These are phyloP conservation scores for Wilhelminamyces savonicus DNA, from an alignment of 805 yeast genomes.

Conservation along the genomic window DNA sequence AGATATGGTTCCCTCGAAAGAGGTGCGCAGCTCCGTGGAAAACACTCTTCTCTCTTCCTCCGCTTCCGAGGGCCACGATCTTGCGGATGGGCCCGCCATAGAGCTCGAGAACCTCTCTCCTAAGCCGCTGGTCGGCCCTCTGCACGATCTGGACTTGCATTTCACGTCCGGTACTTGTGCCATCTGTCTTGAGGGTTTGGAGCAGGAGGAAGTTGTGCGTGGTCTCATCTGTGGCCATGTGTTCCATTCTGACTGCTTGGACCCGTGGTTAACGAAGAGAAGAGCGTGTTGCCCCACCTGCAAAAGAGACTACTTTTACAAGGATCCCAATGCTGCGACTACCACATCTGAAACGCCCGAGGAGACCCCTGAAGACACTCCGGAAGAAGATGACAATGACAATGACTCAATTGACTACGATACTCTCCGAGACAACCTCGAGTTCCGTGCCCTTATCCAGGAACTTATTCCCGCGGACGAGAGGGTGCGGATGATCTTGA, in stretches of 20 bases:
- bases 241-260: constrained; percentile 72
- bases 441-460: constrained; percentile 29
- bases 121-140: too few species aligned
- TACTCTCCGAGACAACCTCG: constrained; percentile 30
- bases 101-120: too few species aligned
- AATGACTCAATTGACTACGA: constrained; percentile 20
- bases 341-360: background rate
- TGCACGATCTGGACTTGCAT: too few species aligned
- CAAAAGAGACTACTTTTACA: constrained; percentile 57
- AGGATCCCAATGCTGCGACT: constrained; percentile 13
- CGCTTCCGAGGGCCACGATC: too few species aligned
- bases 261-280: constrained; percentile 73
- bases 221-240: constrained; percentile 80
- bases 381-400: constrained; percentile 6
- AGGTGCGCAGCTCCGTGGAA: too few species aligned
- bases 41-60: too few species aligned
- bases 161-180: constrained; percentile 71
- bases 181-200: constrained; percentile 65
- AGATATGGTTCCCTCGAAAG: too few species aligned
- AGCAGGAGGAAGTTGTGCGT: constrained; percentile 58
- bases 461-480: constrained; percentile 37
- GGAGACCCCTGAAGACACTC: constrained; percentile 6
- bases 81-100: too few species aligned
- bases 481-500: constrained; percentile 34
- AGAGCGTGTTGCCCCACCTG: constrained; percentile 83